Evolutionary conservation across 1,284 basidiomycete species (phyloP), one percentile per base, ranked within the genome.

Genomic region (Mycena citricolor): DNA sequence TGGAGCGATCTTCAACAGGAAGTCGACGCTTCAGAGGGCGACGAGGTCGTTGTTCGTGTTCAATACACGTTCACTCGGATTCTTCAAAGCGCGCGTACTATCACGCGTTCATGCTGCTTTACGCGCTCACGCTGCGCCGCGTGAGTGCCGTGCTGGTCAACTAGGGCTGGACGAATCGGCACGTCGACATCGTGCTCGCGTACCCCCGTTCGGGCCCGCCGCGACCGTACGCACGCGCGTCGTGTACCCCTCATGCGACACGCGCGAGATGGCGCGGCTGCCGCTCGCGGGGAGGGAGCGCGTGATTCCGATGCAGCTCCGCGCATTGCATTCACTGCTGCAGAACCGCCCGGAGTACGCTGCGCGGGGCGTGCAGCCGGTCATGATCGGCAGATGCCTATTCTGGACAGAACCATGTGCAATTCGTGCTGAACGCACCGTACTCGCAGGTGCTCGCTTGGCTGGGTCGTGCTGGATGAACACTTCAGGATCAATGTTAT

Each of bases 181-280:
- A 99, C 60, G 71, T 99, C 52, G 76, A 87, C 55, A 70, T 76
- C 2, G 80, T 94, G 34, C 67, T 94, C 39, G 49, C 42, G 16
- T 51, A 46, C 59, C 57, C 44, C 59, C 43, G 55, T 36, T 14
- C 59, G n/a, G n/a, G 31, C 43, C 55, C 52, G 52, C 55, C 23
- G 44, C 62, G 41, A 61, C 54, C 61, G 10, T 58, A 58, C 14
- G 52, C 47, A 17, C 78, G 5, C 62, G 59, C 30, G 78, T 86
- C 32, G 89, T 97, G 1, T 97, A 92, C 60, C 95, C 95, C 0
- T 91, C 95, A 0, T 98, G 95, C 60, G 91, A 97, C 60, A 95
- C 91, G 0, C 69, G 71, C 3, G 81, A 81, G 50, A 81, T 98
- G 65, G 66, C 73, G 1, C 61, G 64, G 17, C 83, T 93, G 44